phyloP scores from a whole-genome alignment of 1,284 basidiomycete genomes.

The Tilletia horrida region DNA sequence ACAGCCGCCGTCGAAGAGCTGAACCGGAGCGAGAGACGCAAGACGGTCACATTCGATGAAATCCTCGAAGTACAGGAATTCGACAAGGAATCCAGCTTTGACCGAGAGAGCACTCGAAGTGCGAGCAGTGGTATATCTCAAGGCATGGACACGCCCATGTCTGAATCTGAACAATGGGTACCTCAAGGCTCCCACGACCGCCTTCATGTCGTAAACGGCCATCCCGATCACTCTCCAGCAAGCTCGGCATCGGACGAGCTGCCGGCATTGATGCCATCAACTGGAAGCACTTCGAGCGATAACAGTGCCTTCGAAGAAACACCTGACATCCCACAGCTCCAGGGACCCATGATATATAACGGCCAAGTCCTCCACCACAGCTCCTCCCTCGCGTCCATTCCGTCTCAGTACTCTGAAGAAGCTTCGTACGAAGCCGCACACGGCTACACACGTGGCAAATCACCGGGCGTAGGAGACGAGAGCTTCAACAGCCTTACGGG shows the following conservation, averaged over 20 bases:
- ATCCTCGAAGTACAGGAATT: slow-evolving; percentile 78
- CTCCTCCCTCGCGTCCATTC: background rate
- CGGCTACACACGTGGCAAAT: background rate
- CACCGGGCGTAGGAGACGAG: slow-evolving; percentile 1
- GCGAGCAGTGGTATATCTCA: slow-evolving; percentile 20
- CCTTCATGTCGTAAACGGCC: slow-evolving; percentile 12
- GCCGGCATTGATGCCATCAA: background rate
- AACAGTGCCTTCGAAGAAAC: slow-evolving; percentile 1
- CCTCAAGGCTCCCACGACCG: background rate
- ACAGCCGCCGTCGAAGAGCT: slow-evolving; percentile 16
- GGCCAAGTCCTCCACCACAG: background rate
- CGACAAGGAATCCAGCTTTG: slow-evolving; percentile 48
- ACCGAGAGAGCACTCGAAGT: slow-evolving; percentile 31
- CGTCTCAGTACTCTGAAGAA: slow-evolving; percentile 7
- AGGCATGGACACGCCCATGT: background rate
- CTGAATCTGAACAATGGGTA: background rate
- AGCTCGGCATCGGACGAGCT: slow-evolving; percentile 2
- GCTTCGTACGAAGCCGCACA: slow-evolving; percentile 6
- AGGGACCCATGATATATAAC: background rate
- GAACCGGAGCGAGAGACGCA: slow-evolving; percentile 34
- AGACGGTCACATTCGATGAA: slow-evolving; percentile 78
- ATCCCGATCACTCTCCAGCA: background rate
- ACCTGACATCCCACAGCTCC: background rate
- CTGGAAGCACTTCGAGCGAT: slow-evolving; percentile 7
- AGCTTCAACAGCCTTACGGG: slow-evolving; percentile 38